These are phyloP conservation scores for Lentinula raphanica DNA, from an alignment of 768 basidiomycete species.

Conservation along the genomic window DNA sequence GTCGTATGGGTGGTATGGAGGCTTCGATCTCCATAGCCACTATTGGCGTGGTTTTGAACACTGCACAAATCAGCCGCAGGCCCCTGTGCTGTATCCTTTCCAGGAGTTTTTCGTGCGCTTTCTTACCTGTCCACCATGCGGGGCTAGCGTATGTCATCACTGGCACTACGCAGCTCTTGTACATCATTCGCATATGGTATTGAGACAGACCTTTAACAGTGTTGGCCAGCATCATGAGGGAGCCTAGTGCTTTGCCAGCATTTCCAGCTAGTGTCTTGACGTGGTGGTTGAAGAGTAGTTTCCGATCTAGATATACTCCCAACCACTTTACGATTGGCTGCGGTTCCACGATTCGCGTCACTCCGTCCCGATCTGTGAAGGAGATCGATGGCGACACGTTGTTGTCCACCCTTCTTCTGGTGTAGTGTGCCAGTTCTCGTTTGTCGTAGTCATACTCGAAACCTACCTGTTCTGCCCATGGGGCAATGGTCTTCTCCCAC, in stretches of 20 bases:
- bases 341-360: neutral
- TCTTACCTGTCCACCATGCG: constrained; percentile 26
- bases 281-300: constrained; percentile 28
- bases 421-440: constrained; percentile 25
- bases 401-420: constrained; percentile 2
- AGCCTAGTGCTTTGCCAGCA: constrained; percentile 16
- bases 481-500: constrained; percentile 7
- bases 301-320: constrained; percentile 26
- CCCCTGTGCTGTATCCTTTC: constrained; percentile 25
- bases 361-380: constrained; percentile 5
- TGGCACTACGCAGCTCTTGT: constrained; percentile 24
- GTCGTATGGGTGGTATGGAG: constrained; percentile 21
- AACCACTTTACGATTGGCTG: constrained; percentile 23
- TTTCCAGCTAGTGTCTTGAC: constrained; percentile 17
- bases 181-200: constrained; percentile 21
- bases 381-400: constrained; percentile 11
- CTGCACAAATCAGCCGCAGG: constrained; percentile 26
- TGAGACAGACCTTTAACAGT: constrained; percentile 29
- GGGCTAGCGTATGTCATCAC: constrained; percentile 28
- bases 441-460: constrained; percentile 17
- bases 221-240: constrained; percentile 25
- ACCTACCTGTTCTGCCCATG: constrained; percentile 16
- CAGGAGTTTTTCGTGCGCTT: constrained; percentile 16
- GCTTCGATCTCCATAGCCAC: constrained; percentile 28
- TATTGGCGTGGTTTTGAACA: constrained; percentile 27